phyloP scores from a whole-genome alignment of 495 filamentous ascomycete species.

The Neurospora sp. region DNA sequence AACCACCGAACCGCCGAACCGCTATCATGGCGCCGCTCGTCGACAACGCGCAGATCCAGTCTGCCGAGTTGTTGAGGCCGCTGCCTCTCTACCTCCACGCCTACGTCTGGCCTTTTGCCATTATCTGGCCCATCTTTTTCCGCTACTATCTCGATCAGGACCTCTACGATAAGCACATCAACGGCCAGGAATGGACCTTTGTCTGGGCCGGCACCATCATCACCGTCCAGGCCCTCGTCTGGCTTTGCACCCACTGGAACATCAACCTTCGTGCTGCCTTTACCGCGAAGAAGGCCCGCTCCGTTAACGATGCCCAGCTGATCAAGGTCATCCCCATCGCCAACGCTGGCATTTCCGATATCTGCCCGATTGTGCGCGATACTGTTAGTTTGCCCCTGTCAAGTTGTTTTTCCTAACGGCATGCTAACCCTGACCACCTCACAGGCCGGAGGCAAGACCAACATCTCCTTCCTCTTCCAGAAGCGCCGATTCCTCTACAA shows the following conservation, averaged over 20 bases:
- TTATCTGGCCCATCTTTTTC: conserved; percentile 87
- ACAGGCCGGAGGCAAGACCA: conserved; percentile 59
- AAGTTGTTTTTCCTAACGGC: not conserved
- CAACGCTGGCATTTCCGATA: conserved; percentile 84
- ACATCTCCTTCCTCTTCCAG: conserved; percentile 89
- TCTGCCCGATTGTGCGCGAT: conserved; percentile 69
- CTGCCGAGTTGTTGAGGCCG: conserved; percentile 80
- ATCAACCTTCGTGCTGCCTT: conserved; percentile 76
- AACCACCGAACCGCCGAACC: not conserved
- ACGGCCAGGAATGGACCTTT: conserved; percentile 90
- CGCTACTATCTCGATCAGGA: conserved; percentile 72
- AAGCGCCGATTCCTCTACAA: conserved; percentile 92
- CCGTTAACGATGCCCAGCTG: conserved; percentile 65
- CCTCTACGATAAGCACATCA: conserved; percentile 81
- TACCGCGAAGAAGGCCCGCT: conserved; percentile 61
- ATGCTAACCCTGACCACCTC: conserved; percentile 2
- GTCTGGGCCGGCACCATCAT: conserved; percentile 82
- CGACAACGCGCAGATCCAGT: conserved; percentile 79
- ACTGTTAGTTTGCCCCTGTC: conserved; percentile 37
- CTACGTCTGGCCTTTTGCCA: conserved; percentile 85
- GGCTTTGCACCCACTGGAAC: conserved; percentile 97
- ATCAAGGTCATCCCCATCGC: conserved; percentile 90
- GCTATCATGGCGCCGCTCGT: conserved; percentile 56
- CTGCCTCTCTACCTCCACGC: conserved; percentile 70
- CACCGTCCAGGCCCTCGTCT: conserved; percentile 77